phyloP scores from a whole-genome alignment of 1,139 yeast species.

The Tardiomyces depauwii region DNA sequence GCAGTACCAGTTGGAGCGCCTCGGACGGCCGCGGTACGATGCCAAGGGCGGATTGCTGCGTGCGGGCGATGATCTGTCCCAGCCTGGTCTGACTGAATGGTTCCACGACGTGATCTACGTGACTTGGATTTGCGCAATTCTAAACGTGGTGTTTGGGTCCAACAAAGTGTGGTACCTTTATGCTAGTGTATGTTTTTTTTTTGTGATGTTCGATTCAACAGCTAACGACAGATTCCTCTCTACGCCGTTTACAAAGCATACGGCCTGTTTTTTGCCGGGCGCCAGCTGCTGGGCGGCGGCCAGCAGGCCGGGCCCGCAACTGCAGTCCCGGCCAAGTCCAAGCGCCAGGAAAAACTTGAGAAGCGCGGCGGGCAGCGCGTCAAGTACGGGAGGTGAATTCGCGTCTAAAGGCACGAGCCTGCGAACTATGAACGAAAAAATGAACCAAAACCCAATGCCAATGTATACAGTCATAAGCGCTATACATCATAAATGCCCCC shows the following conservation, averaged over 20 bases:
- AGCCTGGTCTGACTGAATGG: constrained; percentile 64
- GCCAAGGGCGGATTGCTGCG: constrained; percentile 33
- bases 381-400: no score
- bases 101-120: constrained; percentile 64
- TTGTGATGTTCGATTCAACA: constrained; percentile 1
- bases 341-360: constrained; percentile 43
- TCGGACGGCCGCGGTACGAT: constrained; percentile 54
- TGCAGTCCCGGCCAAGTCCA: constrained; percentile 21
- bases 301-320: neutral
- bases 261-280: constrained; percentile 22
- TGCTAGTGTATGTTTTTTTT: constrained; percentile 21
- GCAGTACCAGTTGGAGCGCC: constrained; percentile 47
- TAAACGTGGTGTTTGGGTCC: constrained; percentile 44
- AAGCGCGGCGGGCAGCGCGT: constrained; percentile 33
- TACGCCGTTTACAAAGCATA: constrained; percentile 47
- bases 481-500: neutral
- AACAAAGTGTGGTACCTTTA: constrained; percentile 53
- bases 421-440: no score
- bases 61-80: constrained; percentile 57
- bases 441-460: no score
- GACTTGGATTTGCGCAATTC: constrained; percentile 50
- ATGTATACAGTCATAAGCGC: neutral
- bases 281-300: constrained; percentile 6
- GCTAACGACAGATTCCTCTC: constrained; percentile 29
- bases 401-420: neutral